Conservation (phyloP, 164 flowering plant genomes). For the Chimonanthus salicifolius region DNA sequence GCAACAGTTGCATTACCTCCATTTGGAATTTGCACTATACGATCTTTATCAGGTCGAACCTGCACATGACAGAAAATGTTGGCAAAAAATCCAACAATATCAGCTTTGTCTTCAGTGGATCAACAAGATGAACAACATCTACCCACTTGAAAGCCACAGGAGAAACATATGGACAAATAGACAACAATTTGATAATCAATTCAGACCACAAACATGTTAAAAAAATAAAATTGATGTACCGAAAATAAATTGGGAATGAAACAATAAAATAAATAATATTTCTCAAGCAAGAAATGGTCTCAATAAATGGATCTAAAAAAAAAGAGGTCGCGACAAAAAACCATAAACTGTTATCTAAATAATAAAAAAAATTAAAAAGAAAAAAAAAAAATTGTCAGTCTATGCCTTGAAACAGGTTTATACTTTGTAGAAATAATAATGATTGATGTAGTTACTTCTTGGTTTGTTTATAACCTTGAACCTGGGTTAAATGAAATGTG, state of each 20-base stretch:
- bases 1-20: constrained; percentile 50
- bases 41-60: constrained; percentile 14
- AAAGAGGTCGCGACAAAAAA: background rate
- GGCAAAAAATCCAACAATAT: background rate
- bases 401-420: background rate
- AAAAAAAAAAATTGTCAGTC: too few species aligned
- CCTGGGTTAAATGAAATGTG: background rate
- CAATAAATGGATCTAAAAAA: too few species aligned
- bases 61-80: constrained; percentile 3
- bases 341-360: background rate
- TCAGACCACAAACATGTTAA: background rate
- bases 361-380: too few species aligned
- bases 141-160: background rate
- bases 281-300: background rate
- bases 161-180: background rate
- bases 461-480: background rate
- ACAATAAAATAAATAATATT: too few species aligned
- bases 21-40: background rate
- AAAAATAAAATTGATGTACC: background rate
- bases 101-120: background rate
- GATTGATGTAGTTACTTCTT: background rate
- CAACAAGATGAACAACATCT: background rate
- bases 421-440: too few species aligned
- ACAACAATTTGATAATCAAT: background rate
- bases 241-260: background rate